Evolutionary conservation across 768 basidiomycete species (phyloP), one percentile per base, ranked within the genome.

Genomic region (Naematelia encephala): DNA sequence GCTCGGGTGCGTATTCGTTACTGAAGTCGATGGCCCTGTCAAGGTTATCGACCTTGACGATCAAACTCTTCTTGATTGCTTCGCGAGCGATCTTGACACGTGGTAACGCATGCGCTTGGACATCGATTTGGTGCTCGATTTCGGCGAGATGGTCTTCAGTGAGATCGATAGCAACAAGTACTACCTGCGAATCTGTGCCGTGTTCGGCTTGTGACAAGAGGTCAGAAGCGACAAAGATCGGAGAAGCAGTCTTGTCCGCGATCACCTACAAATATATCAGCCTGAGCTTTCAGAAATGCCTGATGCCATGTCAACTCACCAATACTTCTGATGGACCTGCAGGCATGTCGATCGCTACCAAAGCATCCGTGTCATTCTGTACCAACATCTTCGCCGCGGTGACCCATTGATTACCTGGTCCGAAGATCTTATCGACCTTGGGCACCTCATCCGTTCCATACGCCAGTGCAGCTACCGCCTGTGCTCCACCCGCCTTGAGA

Each of bases 351-450:
- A 98, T 99, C 14, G 90, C 89, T 5, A 97, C 92, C 62, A 93
- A 78, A 8, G 96, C 94, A 69, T 93, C 89, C 12, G 93, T 93
- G 73, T 99, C 96, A 77, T 98, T 99, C 75, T 97, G 93, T 23
- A 99, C 94, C 54, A 94, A 79, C 96, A 99, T 97, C 80, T 99
- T 99, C 52, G 94, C 96, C 1, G 96, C 96, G 1, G 94, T 99
- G 22, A 99, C 96, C 91, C 93, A 99, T 77, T 98, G 96, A 75
- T 99, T 99, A 23, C 96, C 96, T 4, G 96, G 96, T 8, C 96
- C 96, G 72, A 98, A 94, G 68, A 99, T 92, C 80, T 99, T 99
- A 82, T 99, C 96, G 23, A 97, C 94, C 79, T 99, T 98, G 14
- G 92, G 91, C 4, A 93, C 91, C 3, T 88, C 88, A 75, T 89